These are phyloP conservation scores for Solanum medicagineum DNA, from an alignment of 257 asterid genomes.

Conservation along the genomic window DNA sequence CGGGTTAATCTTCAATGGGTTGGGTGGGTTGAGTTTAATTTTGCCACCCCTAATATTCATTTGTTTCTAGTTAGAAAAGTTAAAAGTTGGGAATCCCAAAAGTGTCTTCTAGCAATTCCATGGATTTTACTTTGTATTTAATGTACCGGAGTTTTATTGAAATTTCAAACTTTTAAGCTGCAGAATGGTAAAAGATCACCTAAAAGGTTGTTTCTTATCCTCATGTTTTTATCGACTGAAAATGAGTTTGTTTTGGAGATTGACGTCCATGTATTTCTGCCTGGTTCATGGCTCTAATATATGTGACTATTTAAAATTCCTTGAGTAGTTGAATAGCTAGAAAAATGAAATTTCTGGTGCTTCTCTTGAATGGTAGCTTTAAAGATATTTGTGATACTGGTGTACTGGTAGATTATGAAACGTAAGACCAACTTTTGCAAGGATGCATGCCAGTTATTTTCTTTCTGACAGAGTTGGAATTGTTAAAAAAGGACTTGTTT, in stretches of 20 bases:
- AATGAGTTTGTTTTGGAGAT: neutral
- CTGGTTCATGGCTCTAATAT: neutral
- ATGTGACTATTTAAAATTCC: neutral
- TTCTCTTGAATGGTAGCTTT: neutral
- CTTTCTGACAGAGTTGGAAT: neutral
- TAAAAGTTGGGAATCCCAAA: neutral
- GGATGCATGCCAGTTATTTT: neutral
- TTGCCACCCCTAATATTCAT: neutral
- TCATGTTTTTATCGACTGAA: neutral
- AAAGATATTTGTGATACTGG: neutral
- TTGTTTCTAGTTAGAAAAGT: neutral
- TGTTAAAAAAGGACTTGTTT: neutral
- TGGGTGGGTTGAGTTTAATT: too few relatives aligned
- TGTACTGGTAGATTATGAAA: neutral
- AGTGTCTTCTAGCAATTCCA: neutral
- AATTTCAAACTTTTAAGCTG: neutral
- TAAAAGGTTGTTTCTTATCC: neutral
- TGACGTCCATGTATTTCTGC: neutral
- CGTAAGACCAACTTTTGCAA: neutral
- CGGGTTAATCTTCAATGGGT: too few relatives aligned
- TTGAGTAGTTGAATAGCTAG: neutral
- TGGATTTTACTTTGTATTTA: neutral
- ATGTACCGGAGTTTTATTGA: neutral
- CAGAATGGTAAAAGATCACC: neutral
- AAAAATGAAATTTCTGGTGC: neutral